Conservation (phyloP, 2,329 filamentous ascomycete species). For the Penicillium sp. region DNA sequence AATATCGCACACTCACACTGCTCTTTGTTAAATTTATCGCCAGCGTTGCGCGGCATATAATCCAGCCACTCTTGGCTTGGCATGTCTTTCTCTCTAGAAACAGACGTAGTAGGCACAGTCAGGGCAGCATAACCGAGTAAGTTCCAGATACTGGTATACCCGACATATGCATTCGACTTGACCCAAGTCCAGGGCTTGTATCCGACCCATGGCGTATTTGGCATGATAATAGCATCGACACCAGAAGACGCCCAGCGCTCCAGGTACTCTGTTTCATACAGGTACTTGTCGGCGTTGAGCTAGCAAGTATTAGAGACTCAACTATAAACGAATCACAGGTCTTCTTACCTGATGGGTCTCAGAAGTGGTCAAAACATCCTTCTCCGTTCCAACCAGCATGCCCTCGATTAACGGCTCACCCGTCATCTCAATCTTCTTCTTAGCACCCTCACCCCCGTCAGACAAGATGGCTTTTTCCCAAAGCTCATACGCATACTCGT, state of each 20-base stretch:
- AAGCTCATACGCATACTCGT: conserved; percentile 28
- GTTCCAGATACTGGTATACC: conserved; percentile 38
- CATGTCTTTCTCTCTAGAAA: conserved; percentile 29
- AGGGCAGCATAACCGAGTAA: conserved; percentile 34
- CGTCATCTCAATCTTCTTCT: conserved; percentile 27
- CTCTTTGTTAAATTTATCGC: conserved; percentile 33
- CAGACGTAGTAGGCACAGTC: conserved; percentile 31
- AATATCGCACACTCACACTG: conserved; percentile 25
- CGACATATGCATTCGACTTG: conserved; percentile 34
- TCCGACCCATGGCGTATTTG: conserved; percentile 32
- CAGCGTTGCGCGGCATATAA: conserved; percentile 32
- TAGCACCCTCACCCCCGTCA: conserved; percentile 33
- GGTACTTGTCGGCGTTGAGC: conserved; percentile 29
- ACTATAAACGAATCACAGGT: too few species aligned
- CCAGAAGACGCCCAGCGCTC: conserved; percentile 29
- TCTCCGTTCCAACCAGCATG: conserved; percentile 34
- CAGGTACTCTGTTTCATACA: conserved; percentile 29
- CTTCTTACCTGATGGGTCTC: conserved; percentile 28
- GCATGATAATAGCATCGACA: conserved; percentile 36
- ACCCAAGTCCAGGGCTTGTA: conserved; percentile 34
- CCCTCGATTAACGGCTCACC: conserved; percentile 36
- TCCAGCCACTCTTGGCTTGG: conserved; percentile 29
- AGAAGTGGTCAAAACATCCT: conserved; percentile 25
- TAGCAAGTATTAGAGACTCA: conserved; percentile 6
- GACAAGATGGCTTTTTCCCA: conserved; percentile 35